These are phyloP conservation scores for Colletotrichum acutatum DNA, from an alignment of 2,329 filamentous ascomycete species.

Conservation along the genomic window DNA sequence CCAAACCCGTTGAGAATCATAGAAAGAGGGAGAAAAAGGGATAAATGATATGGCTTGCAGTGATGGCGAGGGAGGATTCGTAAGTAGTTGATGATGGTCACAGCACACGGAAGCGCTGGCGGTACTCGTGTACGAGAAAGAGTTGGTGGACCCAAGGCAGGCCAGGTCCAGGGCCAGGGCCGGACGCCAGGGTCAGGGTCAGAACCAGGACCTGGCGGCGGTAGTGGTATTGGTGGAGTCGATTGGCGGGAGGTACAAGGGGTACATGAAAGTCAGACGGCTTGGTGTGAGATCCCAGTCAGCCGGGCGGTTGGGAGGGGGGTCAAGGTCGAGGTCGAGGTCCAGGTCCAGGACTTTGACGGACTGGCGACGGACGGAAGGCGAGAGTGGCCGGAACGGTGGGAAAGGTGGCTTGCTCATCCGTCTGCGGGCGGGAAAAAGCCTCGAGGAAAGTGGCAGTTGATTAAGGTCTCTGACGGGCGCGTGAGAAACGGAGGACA, in stretches of 20 bases:
- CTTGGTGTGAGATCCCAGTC: constrained; percentile 29
- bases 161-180: constrained; percentile 31
- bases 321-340: neutral
- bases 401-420: constrained; percentile 1
- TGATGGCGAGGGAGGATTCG: constrained; percentile 9
- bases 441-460: too few relatives aligned
- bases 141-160: constrained; percentile 26
- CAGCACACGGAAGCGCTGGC: constrained; percentile 25
- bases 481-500: constrained; percentile 12
- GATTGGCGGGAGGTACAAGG: constrained; percentile 34
- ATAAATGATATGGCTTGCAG: neutral
- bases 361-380: constrained; percentile 21
- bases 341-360: neutral
- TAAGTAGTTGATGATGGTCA: constrained; percentile 29
- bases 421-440: constrained; percentile 7
- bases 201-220: constrained; percentile 26
- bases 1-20: too few relatives aligned
- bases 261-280: constrained; percentile 30
- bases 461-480: neutral
- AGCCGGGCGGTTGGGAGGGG: constrained; percentile 32
- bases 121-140: constrained; percentile 8
- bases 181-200: constrained; percentile 29
- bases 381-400: constrained; percentile 9
- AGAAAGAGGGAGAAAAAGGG: neutral
- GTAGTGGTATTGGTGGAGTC: constrained; percentile 29